Conservation (phyloP, 1,139 yeast genomes). For the Geotrichum candidum region DNA sequence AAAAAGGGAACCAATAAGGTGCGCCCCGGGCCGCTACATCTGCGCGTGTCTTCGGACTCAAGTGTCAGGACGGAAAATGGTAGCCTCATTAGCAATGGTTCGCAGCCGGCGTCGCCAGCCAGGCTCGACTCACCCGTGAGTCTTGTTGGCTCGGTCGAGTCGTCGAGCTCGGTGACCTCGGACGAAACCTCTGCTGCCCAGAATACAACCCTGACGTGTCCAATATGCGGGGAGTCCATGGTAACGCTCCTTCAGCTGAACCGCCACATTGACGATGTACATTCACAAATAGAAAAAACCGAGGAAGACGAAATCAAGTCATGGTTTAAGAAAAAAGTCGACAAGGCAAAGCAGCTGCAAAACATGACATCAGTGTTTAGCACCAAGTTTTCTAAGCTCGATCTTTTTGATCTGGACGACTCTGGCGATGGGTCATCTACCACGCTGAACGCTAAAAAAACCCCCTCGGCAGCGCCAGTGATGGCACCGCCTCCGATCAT, state of each 20-base stretch:
- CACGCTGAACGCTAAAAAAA: not conserved
- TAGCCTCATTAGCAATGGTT: not conserved
- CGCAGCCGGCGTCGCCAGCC: conserved; percentile 10
- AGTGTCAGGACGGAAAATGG: not conserved
- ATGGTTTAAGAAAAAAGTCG: conserved; percentile 37
- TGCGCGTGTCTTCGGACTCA: conserved; percentile 8
- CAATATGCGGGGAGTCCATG: conserved; percentile 64
- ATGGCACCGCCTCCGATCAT: conserved; percentile 3
- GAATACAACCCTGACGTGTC: conserved; percentile 43
- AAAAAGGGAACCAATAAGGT: not conserved
- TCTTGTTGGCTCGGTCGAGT: conserved; percentile 5
- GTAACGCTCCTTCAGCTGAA: conserved; percentile 53
- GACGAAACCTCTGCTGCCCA: conserved; percentile 21
- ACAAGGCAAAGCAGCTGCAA: conserved; percentile 29
- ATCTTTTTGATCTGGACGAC: conserved; percentile 31
- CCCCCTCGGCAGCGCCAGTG: not conserved
- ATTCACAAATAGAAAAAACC: conserved; percentile 36
- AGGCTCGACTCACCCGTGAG: conserved; percentile 13
- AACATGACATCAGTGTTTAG: conserved; percentile 30
- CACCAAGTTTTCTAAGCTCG: conserved; percentile 32
- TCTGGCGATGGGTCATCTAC: conserved; percentile 8
- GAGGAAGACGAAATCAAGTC: conserved; percentile 37
- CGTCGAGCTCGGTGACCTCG: conserved; percentile 20
- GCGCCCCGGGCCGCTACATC: not conserved
- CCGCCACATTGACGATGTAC: conserved; percentile 67